Evolutionary conservation across 1,139 yeast species (phyloP).

Genomic region (Komagataea norvegica): DNA sequence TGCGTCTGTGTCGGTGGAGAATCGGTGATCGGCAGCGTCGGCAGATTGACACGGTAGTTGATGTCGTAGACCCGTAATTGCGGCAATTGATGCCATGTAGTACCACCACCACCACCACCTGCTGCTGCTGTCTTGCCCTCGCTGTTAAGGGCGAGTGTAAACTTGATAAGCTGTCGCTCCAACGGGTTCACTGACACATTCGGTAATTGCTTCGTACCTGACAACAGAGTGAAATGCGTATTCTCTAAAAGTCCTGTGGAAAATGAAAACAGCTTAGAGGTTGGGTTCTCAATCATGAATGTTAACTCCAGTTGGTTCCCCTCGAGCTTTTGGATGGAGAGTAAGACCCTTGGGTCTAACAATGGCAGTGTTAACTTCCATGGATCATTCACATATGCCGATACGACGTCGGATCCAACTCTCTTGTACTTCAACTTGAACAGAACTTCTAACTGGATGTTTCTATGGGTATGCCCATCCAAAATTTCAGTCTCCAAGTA

Average conservation of each 20-base stretch:
- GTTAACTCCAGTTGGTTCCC: slow-evolving; percentile 30
- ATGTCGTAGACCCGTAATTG: slow-evolving; percentile 57
- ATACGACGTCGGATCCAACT: slow-evolving; percentile 20
- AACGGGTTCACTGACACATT: slow-evolving; percentile 53
- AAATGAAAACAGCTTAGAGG: slow-evolving; percentile 62
- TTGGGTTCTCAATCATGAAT: slow-evolving; percentile 69
- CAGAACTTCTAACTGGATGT: slow-evolving; percentile 32
- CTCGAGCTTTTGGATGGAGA: slow-evolving; percentile 30
- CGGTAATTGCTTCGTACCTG: slow-evolving; percentile 23
- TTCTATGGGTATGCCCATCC: slow-evolving; percentile 40
- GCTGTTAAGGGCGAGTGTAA: slow-evolving; percentile 28
- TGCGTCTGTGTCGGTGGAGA: slow-evolving; percentile 11
- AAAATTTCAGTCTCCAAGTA: slow-evolving; percentile 36
- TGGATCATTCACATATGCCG: slow-evolving; percentile 32
- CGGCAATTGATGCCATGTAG: slow-evolving; percentile 43
- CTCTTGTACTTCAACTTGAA: slow-evolving; percentile 38
- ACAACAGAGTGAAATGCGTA: slow-evolving; percentile 27
- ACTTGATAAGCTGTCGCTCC: slow-evolving; percentile 44
- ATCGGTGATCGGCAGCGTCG: slow-evolving; percentile 34
- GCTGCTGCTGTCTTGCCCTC: too few species aligned
- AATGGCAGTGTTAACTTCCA: slow-evolving; percentile 56
- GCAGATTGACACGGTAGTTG: slow-evolving; percentile 61
- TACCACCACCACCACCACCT: slow-evolving; percentile 12
- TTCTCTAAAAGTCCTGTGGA: slow-evolving; percentile 42
- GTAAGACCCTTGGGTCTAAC: slow-evolving; percentile 64